phyloP scores from a whole-genome alignment of 75 land plant species.

The Selaginella tamariscina region DNA sequence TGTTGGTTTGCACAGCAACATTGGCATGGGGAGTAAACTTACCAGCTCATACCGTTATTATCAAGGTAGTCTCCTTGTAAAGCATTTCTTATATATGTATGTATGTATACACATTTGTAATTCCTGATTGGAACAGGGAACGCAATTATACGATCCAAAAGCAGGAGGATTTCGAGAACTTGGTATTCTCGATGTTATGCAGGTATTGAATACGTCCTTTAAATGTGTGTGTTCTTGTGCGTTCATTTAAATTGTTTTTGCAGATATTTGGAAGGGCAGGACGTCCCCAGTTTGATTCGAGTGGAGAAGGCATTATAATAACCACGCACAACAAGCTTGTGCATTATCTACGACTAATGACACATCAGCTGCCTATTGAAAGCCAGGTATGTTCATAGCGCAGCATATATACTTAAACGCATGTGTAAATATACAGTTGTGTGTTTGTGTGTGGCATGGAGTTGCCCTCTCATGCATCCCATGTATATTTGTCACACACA shows the following conservation, averaged over 20 bases:
- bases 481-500: no score
- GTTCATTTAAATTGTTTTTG: background rate
- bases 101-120: conserved; percentile 6
- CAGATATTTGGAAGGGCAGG: conserved; percentile 99
- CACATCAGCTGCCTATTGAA: conserved; percentile 92
- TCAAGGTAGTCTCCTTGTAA: conserved; percentile 47
- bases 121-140: conserved; percentile 45
- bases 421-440: no score
- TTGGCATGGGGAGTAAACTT: conserved; percentile 99
- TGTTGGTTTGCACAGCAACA: conserved; percentile 96
- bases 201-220: conserved; percentile 35
- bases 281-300: conserved; percentile 94
- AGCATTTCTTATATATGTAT: background rate
- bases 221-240: background rate
- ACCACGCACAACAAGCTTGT: conserved; percentile 89
- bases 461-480: no score
- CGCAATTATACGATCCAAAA: conserved; percentile 98
- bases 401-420: no score
- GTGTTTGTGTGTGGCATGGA: no score
- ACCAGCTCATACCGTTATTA: conserved; percentile 97
- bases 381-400: conserved; percentile 68
- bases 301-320: conserved; percentile 99
- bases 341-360: conserved; percentile 71
- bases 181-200: conserved; percentile 99
- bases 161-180: conserved; percentile 96